Evolutionary conservation across 805 yeast species (phyloP), one percentile per base, ranked within the genome.

Genomic region (Candida stauntonica): DNA sequence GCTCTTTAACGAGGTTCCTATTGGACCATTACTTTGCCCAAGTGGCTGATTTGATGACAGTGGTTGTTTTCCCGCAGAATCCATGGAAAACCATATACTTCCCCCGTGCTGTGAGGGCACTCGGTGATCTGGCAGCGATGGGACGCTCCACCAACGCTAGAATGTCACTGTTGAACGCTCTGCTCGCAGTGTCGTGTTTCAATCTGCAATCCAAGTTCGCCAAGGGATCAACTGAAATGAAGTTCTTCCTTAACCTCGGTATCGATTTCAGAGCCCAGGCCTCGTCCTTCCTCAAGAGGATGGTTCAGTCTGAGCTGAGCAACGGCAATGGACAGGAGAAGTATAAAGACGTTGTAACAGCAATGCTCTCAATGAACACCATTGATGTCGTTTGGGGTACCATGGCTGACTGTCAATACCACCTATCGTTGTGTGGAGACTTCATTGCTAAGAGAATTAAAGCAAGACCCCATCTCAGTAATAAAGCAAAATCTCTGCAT

Each of bases 341-440:
- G 56, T 86, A 87, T 58, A 86, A 87, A 55, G 95, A 86, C 55
- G 84, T 86, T 5, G 58, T 87, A 19, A 83, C 86, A 35, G 93
- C 95, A 1, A 79, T 85, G 17, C 68, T 87, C 57, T 80, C 93
- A 3, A 85, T 86, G 95, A 86, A 81, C 33, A 79, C 89, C 6
- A 84, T 87, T 36, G 95, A 87, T 62, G 80, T 86, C 36, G 89
- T 86, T 13, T 83, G 94, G 86, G 95, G 96, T 3, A 79, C 91
- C 1, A 84, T 85, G 89, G 80, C 83, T 39, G 93, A 84, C 48
- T 86, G 95, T 53, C 78, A 77, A 46, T 72, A 79, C 41, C 86
- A 86, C 61, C 67, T 87, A 38, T 74, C 77, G 38, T 77, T 87
- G 51, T 84, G 95, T 63, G 91, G 86, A 45, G 74, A 73, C 39